phyloP scores from a whole-genome alignment of 192 early-diverging fungal genomes.

The Obelidium mucronatum region DNA sequence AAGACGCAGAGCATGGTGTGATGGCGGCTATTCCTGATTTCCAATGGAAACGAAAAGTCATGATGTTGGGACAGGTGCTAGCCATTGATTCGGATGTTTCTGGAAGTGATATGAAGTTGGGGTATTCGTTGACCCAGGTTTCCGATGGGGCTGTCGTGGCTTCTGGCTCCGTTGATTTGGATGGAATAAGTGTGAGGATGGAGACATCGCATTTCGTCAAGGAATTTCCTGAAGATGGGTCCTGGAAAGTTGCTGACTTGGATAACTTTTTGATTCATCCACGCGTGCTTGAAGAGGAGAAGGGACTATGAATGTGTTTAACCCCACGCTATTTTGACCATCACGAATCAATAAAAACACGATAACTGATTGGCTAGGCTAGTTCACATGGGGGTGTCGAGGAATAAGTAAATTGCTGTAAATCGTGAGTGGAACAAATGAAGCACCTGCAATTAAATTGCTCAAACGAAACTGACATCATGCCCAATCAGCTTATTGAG shows the following conservation, averaged over 20 bases:
- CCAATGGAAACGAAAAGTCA: neutral
- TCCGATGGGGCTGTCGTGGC: neutral
- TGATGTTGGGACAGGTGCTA: neutral
- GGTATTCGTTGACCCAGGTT: neutral
- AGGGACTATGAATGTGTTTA: neutral
- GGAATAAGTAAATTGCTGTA: neutral
- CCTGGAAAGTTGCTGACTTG: slow-evolving; percentile 25
- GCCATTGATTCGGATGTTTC: slow-evolving; percentile 23
- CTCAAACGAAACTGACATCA: no score
- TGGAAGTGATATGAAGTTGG: neutral
- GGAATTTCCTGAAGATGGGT: slow-evolving; percentile 22
- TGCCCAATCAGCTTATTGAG: no score
- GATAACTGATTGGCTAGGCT: no score
- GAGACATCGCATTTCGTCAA: slow-evolving; percentile 29
- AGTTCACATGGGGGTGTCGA: neutral
- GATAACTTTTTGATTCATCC: slow-evolving; percentile 19
- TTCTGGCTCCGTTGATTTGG: neutral
- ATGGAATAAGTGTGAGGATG: slow-evolving; percentile 15
- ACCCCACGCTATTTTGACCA: neutral
- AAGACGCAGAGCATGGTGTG: neutral
- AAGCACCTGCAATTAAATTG: neutral
- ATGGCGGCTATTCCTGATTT: slow-evolving; percentile 11
- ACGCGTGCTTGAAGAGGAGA: slow-evolving; percentile 26
- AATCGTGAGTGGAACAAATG: neutral
- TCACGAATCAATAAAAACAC: no score